Conservation (phyloP, 805 yeast genomes). For the Tetrapisispora nanseiensis region DNA sequence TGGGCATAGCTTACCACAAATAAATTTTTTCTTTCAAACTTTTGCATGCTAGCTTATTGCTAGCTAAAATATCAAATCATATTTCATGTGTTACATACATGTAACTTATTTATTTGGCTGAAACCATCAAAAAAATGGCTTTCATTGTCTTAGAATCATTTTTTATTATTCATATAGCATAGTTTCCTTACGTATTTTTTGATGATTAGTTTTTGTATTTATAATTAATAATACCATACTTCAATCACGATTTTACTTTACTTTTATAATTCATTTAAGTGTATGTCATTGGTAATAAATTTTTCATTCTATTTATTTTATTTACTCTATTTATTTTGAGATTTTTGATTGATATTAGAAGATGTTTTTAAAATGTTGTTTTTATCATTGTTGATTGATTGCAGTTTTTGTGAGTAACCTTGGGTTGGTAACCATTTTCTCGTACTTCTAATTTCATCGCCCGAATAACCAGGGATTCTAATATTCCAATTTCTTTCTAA, state of each 20-base stretch:
- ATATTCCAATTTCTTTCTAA: conserved; percentile 92
- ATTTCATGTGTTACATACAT: too few relatives aligned
- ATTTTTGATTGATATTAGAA: not conserved
- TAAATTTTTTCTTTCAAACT: not conserved
- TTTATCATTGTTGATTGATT: conserved; percentile 32
- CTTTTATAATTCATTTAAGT: too few relatives aligned
- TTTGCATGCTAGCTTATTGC: not conserved
- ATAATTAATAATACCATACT: too few relatives aligned
- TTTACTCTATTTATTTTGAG: conserved; percentile 17
- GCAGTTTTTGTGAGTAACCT: conserved; percentile 54
- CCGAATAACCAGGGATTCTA: conserved; percentile 83
- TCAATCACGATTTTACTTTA: too few relatives aligned
- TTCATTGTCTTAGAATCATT: too few relatives aligned
- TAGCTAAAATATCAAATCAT: too few relatives aligned
- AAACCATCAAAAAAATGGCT: too few relatives aligned
- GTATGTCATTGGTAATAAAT: too few relatives aligned
- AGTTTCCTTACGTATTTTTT: too few relatives aligned
- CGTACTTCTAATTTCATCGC: conserved; percentile 78
- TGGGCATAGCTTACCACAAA: conserved; percentile 40
- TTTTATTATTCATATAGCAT: too few relatives aligned
- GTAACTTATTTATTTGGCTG: too few relatives aligned
- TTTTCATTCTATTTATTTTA: not conserved
- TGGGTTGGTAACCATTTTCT: conserved; percentile 61
- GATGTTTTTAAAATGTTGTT: conserved; percentile 7
- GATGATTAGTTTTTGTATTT: too few relatives aligned